Evolutionary conservation across 1,284 basidiomycete genomes (phyloP).

Genomic region (Leucoagaricus sp.): DNA sequence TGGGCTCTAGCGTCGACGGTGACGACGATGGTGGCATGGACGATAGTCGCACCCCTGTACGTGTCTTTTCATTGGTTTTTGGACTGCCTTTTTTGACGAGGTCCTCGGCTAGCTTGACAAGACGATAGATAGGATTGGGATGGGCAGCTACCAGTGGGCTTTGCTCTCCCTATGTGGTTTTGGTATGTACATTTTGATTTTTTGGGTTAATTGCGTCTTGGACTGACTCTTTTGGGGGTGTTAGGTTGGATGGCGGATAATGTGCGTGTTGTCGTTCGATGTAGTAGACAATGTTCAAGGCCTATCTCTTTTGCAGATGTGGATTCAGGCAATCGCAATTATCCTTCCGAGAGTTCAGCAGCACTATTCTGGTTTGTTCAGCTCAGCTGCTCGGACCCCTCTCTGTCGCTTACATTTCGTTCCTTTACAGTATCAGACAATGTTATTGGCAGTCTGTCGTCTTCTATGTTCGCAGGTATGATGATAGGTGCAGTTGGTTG

Average conservation of each 20-base stretch:
- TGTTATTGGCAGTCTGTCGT: conserved; percentile 75
- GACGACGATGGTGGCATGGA: conserved; percentile 47
- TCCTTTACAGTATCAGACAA: conserved; percentile 61
- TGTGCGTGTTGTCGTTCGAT: conserved; percentile 43
- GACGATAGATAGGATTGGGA: conserved; percentile 88
- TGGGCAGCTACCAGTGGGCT: conserved; percentile 87
- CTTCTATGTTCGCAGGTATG: conserved; percentile 91
- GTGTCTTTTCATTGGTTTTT: conserved; percentile 12
- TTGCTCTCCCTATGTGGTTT: conserved; percentile 83
- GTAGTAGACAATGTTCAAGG: conserved; percentile 14
- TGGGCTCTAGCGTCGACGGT: conserved; percentile 31
- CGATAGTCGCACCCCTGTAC: conserved; percentile 53
- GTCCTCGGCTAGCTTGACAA: conserved; percentile 55
- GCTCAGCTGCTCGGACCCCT: not conserved
- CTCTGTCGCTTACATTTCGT: conserved; percentile 4
- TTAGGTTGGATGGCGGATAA: conserved; percentile 86
- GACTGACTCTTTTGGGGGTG: conserved; percentile 3
- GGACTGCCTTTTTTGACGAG: not conserved
- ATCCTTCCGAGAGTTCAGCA: conserved; percentile 91
- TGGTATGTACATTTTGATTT: conserved; percentile 50
- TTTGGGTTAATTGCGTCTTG: conserved; percentile 6
- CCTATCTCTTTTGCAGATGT: conserved; percentile 66
- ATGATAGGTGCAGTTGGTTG: conserved; percentile 94
- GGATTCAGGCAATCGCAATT: conserved; percentile 87
- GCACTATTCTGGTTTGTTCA: conserved; percentile 70